phyloP scores from a whole-genome alignment of 768 basidiomycete genomes.

The Leccinum boreale region DNA sequence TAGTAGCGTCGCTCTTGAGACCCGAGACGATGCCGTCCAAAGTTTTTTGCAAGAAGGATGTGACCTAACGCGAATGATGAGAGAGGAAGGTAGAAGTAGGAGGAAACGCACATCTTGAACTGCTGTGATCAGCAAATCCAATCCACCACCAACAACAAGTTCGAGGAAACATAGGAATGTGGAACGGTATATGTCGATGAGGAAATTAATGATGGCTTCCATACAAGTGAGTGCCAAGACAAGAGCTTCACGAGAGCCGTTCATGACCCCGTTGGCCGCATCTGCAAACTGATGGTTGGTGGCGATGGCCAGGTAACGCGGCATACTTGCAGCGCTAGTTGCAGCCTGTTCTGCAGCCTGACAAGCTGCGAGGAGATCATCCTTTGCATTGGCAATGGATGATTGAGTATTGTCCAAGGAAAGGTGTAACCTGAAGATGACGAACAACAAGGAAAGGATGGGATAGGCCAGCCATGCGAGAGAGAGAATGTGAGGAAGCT shows the following conservation, averaged over 20 bases:
- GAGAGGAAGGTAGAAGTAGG: background rate
- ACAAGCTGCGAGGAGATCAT: constrained; percentile 78
- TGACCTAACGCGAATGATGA: constrained; percentile 50
- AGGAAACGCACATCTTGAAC: constrained; percentile 67
- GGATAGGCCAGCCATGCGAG: constrained; percentile 91
- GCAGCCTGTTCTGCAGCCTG: constrained; percentile 81
- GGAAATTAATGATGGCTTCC: constrained; percentile 87
- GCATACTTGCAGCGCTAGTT: constrained; percentile 79
- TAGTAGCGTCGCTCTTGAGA: constrained; percentile 67
- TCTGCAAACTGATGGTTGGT: constrained; percentile 78
- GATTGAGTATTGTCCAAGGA: constrained; percentile 69
- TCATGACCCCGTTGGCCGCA: constrained; percentile 75
- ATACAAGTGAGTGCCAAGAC: constrained; percentile 75
- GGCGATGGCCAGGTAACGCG: constrained; percentile 81
- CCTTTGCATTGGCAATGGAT: constrained; percentile 67
- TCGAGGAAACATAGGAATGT: constrained; percentile 94
- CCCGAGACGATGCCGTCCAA: constrained; percentile 59
- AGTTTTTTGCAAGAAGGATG: constrained; percentile 58
- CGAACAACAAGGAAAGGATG: constrained; percentile 82
- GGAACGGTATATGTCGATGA: constrained; percentile 89
- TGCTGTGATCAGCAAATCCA: constrained; percentile 77
- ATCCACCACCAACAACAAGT: constrained; percentile 76
- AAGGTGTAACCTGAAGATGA: constrained; percentile 77
- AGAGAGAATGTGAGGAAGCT: constrained; percentile 78
- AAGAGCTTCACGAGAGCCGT: constrained; percentile 71